These are phyloP conservation scores for Rhizoclosmatium sp. DNA, from an alignment of 192 early-diverging fungal species.

Conservation along the genomic window DNA sequence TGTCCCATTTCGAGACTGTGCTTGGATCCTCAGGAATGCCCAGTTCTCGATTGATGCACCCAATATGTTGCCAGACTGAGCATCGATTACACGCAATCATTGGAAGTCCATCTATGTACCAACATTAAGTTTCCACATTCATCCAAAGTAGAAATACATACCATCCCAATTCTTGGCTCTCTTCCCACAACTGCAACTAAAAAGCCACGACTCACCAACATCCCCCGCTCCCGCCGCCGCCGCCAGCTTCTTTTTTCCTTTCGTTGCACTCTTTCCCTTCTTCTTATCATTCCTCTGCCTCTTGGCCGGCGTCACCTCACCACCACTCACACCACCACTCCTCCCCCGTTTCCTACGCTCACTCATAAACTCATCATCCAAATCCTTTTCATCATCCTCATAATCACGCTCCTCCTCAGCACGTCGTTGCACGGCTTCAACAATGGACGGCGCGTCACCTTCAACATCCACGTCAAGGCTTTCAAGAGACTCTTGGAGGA, in stretches of 20 bases:
- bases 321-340: slow-evolving; percentile 40
- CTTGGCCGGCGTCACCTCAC: not conserved
- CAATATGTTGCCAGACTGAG: slow-evolving; percentile 76
- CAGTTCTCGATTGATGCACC: slow-evolving; percentile 54
- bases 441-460: not conserved
- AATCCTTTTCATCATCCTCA: too few species aligned
- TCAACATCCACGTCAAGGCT: not conserved
- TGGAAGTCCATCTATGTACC: slow-evolving; percentile 64
- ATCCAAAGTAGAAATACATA: slow-evolving; percentile 24
- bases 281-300: slow-evolving; percentile 37
- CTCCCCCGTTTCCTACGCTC: slow-evolving; percentile 29
- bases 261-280: too few species aligned
- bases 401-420: slow-evolving; percentile 39
- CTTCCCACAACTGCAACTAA: slow-evolving; percentile 58
- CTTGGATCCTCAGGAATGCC: not conserved
- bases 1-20: slow-evolving; percentile 45
- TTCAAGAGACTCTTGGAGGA: slow-evolving; percentile 5
- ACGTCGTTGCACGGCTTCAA: slow-evolving; percentile 33
- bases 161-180: slow-evolving; percentile 57
- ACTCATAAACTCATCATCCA: too few species aligned
- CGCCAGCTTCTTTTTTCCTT: not conserved
- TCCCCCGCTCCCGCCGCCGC: slow-evolving; percentile 42
- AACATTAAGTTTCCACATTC: not conserved
- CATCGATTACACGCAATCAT: slow-evolving; percentile 78
- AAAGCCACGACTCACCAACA: slow-evolving; percentile 47